Base-by-base conservation (phyloP, 306 rosid species). In the Inga leiocalycina region DNA sequence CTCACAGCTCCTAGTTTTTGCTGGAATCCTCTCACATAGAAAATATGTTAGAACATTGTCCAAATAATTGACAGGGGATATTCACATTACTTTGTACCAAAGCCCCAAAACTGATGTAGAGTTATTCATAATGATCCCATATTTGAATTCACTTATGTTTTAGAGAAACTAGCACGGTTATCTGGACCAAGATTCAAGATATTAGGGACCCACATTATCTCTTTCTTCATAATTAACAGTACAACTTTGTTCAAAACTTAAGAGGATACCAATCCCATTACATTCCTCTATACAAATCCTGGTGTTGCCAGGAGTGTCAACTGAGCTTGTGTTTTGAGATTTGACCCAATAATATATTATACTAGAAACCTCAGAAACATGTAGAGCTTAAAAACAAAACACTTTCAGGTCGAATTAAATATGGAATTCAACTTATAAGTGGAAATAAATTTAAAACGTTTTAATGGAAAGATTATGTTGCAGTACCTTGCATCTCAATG, bases 401-500 rank as follows among this genome's bases (percentile, higher is more conserved):
- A 30, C 39, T 30, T 17, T 64, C 68, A 62, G 8, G 68, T 62
- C 68, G 19, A 64, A 27, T 64, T 64, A 11, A 13, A 2, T 64
- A 30, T 27, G 37, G 70, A 71, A 71, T n/a, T 71, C 19, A 41
- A 71, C 19, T n/a, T 43, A 24, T 11, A 41, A 57, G 6, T 65
- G 44, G 75, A 59, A 78, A 46, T 15, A 62, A 87, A 6, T 62
- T 27, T 49, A 45, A 74, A 46, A 37, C 75, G 49, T n/a, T 14
- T 65, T 27, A 66, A 72, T 15, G 62, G 59, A 8, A 79, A 49
- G 5, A 62, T 49, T 19, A 57, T 57, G 64, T 48, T 68, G 61
- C 24, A 37, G 5, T 30, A 91, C 99, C 99, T 93, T 93, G 90
- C 89, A 86, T 83, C 94, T 90, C 74, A 97, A 79, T 66, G 94